phyloP scores from a whole-genome alignment of 2,329 filamentous ascomycete species.

The Penicillium sp. region DNA sequence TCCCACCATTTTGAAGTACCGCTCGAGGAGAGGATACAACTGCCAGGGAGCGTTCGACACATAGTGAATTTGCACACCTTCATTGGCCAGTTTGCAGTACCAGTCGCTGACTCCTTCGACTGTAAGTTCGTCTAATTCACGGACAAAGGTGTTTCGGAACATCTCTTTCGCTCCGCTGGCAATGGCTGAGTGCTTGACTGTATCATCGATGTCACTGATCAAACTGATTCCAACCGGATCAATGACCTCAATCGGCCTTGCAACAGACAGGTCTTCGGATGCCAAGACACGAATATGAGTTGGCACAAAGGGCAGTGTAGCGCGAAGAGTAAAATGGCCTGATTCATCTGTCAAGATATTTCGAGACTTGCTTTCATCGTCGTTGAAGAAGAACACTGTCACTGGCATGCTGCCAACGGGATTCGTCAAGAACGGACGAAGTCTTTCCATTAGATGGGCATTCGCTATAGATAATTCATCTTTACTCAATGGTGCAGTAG shows the following conservation, averaged over 20 bases:
- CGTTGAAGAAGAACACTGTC: conserved; percentile 94
- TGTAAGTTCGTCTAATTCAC: conserved; percentile 75
- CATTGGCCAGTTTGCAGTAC: conserved; percentile 73
- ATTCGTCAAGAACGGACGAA: conserved; percentile 86
- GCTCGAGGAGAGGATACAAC: conserved; percentile 82
- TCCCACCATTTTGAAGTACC: conserved; percentile 76
- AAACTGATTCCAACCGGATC: conserved; percentile 79
- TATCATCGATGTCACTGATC: conserved; percentile 98
- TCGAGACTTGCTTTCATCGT: conserved; percentile 74
- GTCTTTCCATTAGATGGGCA: conserved; percentile 77
- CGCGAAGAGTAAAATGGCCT: conserved; percentile 81
- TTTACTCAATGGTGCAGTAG: conserved; percentile 56
- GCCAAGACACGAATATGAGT: conserved; percentile 86
- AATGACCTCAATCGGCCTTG: conserved; percentile 73
- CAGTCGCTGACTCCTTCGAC: conserved; percentile 86
- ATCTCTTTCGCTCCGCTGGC: conserved; percentile 84
- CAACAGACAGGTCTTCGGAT: conserved; percentile 77
- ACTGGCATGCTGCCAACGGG: conserved; percentile 75
- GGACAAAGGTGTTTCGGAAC: conserved; percentile 92
- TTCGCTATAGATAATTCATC: conserved; percentile 78
- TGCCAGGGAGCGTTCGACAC: conserved; percentile 99
- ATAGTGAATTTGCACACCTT: conserved; percentile 90
- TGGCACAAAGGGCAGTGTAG: conserved; percentile 82
- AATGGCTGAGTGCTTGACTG: conserved; percentile 93
- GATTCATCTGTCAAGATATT: conserved; percentile 83